phyloP scores from a whole-genome alignment of 352 stramenopile genomes.

The Globisporangium viniferum region DNA sequence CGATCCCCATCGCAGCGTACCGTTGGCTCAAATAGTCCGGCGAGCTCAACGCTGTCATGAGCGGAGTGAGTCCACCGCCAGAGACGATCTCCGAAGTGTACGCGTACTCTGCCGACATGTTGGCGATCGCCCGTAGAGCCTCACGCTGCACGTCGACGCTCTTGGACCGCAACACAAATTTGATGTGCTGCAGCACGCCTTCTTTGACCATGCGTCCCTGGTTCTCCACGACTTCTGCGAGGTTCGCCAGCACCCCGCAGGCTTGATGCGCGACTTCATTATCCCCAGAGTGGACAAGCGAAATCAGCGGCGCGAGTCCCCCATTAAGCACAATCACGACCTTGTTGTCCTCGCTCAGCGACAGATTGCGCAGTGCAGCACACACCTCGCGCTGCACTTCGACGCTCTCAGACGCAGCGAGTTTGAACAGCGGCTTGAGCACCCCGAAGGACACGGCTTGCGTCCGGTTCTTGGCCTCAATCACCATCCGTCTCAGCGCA shows the following conservation, averaged over 20 bases:
- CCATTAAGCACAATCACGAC: conserved; percentile 88
- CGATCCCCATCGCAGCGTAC: conserved; percentile 94
- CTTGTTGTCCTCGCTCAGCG: conserved; percentile 91
- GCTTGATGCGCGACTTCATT: conserved; percentile 89
- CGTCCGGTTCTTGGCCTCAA: conserved; percentile 89
- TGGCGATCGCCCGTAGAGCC: conserved; percentile 91
- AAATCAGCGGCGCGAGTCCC: conserved; percentile 78
- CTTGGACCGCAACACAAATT: conserved; percentile 92
- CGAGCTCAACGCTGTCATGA: conserved; percentile 88
- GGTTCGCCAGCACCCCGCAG: conserved; percentile 90
- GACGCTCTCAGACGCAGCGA: conserved; percentile 84
- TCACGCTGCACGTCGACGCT: conserved; percentile 93
- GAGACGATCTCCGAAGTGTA: conserved; percentile 92
- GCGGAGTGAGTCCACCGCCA: conserved; percentile 82
- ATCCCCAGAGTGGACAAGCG: conserved; percentile 89
- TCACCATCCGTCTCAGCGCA: conserved; percentile 88
- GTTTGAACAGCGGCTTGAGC: conserved; percentile 84
- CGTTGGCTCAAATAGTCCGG: conserved; percentile 91
- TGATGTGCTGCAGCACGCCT: conserved; percentile 94
- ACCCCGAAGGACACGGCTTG: conserved; percentile 92
- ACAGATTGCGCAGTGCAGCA: conserved; percentile 90
- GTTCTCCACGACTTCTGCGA: conserved; percentile 94
- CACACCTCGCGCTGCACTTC: conserved; percentile 93
- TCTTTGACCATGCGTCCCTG: conserved; percentile 94
- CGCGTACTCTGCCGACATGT: conserved; percentile 94